Base-by-base conservation (phyloP, 768 basidiomycete species). In the Mrakia frigida region DNA sequence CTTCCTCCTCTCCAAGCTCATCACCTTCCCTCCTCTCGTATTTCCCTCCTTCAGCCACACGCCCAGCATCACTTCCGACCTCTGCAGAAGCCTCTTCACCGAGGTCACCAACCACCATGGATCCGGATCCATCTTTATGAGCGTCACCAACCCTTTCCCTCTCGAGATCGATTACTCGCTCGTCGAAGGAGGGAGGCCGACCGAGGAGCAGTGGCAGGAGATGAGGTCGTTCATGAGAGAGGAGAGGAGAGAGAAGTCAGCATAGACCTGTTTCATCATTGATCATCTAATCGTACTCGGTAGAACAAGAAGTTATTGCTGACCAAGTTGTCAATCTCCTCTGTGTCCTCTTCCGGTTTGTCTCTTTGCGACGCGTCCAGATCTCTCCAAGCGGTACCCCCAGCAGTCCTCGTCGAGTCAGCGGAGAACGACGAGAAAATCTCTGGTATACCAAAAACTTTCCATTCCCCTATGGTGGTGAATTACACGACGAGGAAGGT, bases 111-210 rank as follows among this genome's bases (percentile, higher is more conserved):
- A n/a, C 28, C 23, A 21, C 21, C 18, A 10, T 31, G 16, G 25
- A 14, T 13, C 18, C 46, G 53, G 41, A 18, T 50, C 28, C 50
- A 70, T 70, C 31, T 35, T 46, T 28, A 2, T 25, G 14, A 18
- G 13, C 11, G n/a, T 53, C 69, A 28, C 14, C 25, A 37, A 70
- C 23, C 25, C 39, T 16, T 70, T 35, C 25, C 50, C 69, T 43
- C 43, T 68, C 65, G 65, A 68, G 37, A 68, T 68, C 65, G 39
- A 68, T 39, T n/a, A 39, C 65, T 25, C 18, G 39, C 6, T 68
- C 39, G 6, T 21, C 21, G 65, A 39, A 10, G 6, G 7, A 16
- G 37, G 35, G 6, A 35, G 39, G 10, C 65, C 65, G 35, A 39
- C 18, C 21, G 39, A 25, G 35, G 65, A 68, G 37, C 21, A 68